Conservation (phyloP, 176 grass and related monocot genomes). For the Oryza australiensis region DNA sequence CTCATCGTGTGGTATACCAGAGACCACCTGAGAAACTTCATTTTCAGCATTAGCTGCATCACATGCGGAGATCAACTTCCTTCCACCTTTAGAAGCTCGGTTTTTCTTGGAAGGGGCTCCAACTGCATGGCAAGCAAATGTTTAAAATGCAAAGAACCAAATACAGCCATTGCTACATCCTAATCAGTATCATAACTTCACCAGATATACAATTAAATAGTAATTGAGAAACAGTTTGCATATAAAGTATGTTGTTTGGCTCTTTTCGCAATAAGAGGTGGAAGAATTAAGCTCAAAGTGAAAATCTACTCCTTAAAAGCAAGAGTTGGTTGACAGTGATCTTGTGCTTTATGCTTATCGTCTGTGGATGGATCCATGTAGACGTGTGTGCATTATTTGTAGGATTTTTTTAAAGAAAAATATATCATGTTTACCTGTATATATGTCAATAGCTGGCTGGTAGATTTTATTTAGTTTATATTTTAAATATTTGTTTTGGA, state of each 20-base stretch:
- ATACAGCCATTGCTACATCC: not conserved
- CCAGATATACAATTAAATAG: not conserved
- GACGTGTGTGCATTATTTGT: not conserved
- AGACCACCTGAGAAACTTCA: conserved; percentile 19
- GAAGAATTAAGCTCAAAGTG: not conserved
- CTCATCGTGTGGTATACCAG: not conserved
- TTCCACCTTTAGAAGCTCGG: conserved; percentile 26
- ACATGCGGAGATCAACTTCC: conserved; percentile 12
- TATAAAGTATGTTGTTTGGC: not conserved
- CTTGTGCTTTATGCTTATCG: not conserved
- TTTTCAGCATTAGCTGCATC: conserved; percentile 34
- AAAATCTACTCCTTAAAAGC: not conserved
- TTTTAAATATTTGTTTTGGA: not conserved
- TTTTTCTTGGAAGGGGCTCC: conserved; percentile 32
- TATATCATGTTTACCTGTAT: no score
- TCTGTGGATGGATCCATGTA: not conserved
- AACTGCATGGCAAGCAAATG: conserved; percentile 33
- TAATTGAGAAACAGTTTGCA: not conserved
- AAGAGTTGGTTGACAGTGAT: not conserved
- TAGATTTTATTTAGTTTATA: not conserved
- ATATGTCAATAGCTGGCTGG: no score
- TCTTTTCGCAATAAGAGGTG: not conserved
- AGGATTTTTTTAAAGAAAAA: not conserved
- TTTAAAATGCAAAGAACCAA: conserved; percentile 10
- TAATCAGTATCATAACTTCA: conserved; percentile 5